A percentile compares a stretch with the other conserved stretches of the same genome.
Evolutionary conservation across 1,284 basidiomycete species (phyloP).

Genomic region (Fomitopsis betulina): DNA sequence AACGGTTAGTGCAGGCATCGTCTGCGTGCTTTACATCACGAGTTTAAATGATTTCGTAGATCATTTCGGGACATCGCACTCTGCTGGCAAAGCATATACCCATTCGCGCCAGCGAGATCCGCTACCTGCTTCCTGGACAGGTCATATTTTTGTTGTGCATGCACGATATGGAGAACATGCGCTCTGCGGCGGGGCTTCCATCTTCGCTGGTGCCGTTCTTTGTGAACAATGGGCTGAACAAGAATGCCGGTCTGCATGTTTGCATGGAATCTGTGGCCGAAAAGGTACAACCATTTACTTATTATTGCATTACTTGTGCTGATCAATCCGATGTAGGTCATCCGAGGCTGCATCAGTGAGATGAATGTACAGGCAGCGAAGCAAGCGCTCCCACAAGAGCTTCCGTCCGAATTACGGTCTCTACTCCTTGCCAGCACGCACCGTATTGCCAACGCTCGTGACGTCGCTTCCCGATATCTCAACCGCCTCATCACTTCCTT

Average conservation of each 20-base stretch:
- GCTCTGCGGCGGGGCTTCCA: slow-evolving; percentile 76
- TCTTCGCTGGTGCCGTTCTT: slow-evolving; percentile 89
- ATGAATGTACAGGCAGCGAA: slow-evolving; percentile 72
- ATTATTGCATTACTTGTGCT: neutral
- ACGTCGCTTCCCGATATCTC: slow-evolving; percentile 80
- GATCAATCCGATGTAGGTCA: slow-evolving; percentile 46
- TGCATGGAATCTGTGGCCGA: slow-evolving; percentile 88
- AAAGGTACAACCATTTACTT: slow-evolving; percentile 48
- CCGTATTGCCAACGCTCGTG: slow-evolving; percentile 76
- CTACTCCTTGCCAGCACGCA: slow-evolving; percentile 84
- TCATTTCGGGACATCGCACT: slow-evolving; percentile 64
- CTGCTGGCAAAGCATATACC: slow-evolving; percentile 67
- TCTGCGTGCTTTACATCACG: neutral
- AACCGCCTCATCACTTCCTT: slow-evolving; percentile 89
- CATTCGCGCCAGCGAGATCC: slow-evolving; percentile 67
- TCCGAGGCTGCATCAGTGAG: slow-evolving; percentile 66
- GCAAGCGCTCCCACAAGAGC: slow-evolving; percentile 72
- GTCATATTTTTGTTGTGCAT: slow-evolving; percentile 86
- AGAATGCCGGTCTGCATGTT: slow-evolving; percentile 56
- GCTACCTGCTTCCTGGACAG: slow-evolving; percentile 78
- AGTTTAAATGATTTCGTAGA: slow-evolving; percentile 40
- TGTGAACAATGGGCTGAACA: slow-evolving; percentile 83
- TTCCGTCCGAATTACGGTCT: slow-evolving; percentile 73
- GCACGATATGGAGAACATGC: slow-evolving; percentile 87
- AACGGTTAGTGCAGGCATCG: slow-evolving; percentile 45